Base-by-base conservation (phyloP, 768 basidiomycete genomes). In the Flagelloscypha sp. region DNA sequence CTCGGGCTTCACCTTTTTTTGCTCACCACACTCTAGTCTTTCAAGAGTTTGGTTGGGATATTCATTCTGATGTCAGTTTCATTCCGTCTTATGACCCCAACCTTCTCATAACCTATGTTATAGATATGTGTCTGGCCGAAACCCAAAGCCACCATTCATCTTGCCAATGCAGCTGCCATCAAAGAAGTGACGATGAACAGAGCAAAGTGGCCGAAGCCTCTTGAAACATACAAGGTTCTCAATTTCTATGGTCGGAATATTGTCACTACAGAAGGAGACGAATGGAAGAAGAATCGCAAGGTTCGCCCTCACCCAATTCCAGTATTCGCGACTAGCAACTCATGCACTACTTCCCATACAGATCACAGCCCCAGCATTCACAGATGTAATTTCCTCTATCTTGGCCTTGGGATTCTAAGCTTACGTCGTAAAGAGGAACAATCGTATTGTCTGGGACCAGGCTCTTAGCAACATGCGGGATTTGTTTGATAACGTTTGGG, bases 281-380 rank as follows among this genome's bases (percentile, higher is more conserved):
- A 73, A 40, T 83, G 79, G 79, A 78, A 78, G 51, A 67, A 68
- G 20, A 77, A 76, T 42, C 56, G 78, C 30, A 76, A 73, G 49
- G n/a, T n/a, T n/a, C n/a, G n/a, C n/a, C n/a, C n/a, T n/a, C n/a
- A n/a, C n/a, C n/a, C n/a, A n/a, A n/a, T n/a, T n/a, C n/a, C n/a
- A n/a, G n/a, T n/a, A n/a, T n/a, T n/a, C n/a, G n/a, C n/a, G n/a
- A n/a, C n/a, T n/a, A n/a, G n/a, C n/a, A n/a, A n/a, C n/a, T n/a
- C n/a, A n/a, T n/a, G n/a, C n/a, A n/a, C n/a, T n/a, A n/a, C n/a
- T 54, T n/a, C n/a, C n/a, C n/a, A n/a, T n/a, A n/a, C n/a, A n/a
- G n/a, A 68, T 82, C 27, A 58, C 69, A 12, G 74, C 74, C 1
- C 76, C 78, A n/a, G 70, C 76, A 0, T 82, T 81, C 49, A 73